A percentile compares a stretch with the other conserved stretches of the same genome.
Evolutionary conservation across 169 alveolate species (phyloP).

Genomic region (Pseudocohnilembus persalinus): DNA sequence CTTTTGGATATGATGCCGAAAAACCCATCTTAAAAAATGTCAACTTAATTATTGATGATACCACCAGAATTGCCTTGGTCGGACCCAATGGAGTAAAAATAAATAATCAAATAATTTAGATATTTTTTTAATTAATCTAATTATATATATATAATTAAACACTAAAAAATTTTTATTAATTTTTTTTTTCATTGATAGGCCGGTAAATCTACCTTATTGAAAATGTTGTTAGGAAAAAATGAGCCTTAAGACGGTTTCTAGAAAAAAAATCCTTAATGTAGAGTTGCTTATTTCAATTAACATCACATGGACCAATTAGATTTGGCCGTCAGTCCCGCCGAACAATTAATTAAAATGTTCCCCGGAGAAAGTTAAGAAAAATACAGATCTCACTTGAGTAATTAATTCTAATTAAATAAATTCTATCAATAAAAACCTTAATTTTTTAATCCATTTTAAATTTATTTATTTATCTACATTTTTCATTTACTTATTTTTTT

Average conservation of each 20-base stretch:
- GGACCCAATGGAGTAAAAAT: constrained; percentile 92
- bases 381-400: constrained; percentile 3
- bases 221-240: constrained; percentile 88
- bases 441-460: no score
- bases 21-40: constrained; percentile 54
- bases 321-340: constrained; percentile 92
- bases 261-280: constrained; percentile 87
- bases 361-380: constrained; percentile 10
- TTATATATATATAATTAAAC: no score
- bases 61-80: constrained; percentile 92
- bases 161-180: neutral
- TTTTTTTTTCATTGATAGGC: constrained; percentile 43
- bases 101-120: no score
- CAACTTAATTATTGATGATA: constrained; percentile 62
- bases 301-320: constrained; percentile 95
- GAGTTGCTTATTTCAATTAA: constrained; percentile 93
- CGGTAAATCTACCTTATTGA: constrained; percentile 96
- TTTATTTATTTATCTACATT: neutral
- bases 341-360: constrained; percentile 81
- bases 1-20: constrained; percentile 57
- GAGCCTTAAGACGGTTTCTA: constrained; percentile 87
- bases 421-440: no score
- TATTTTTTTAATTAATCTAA: no score
- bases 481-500: no score
- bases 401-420: no score